Conservation (phyloP, 2,329 filamentous ascomycete genomes). For the Trichoderma atrobrunneum region DNA sequence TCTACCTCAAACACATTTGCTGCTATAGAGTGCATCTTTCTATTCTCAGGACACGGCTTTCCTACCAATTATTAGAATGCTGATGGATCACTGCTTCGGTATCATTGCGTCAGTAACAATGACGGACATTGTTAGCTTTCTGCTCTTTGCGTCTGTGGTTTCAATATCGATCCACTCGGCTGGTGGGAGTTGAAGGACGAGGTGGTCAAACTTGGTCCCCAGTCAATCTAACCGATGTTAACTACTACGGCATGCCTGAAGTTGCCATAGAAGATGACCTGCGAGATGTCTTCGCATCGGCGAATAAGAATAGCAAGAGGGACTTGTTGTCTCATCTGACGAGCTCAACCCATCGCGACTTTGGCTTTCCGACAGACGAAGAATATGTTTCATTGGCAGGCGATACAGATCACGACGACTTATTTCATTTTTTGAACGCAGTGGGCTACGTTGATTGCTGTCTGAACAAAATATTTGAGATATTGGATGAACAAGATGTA, state of each 20-base stretch:
- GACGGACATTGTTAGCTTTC: too few relatives aligned
- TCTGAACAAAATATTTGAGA: conserved; percentile 31
- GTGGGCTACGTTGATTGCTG: conserved; percentile 33
- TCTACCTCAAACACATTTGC: too few relatives aligned
- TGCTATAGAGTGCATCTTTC: too few relatives aligned
- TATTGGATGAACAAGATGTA: conserved; percentile 33
- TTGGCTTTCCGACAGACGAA: conserved; percentile 24
- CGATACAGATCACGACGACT: conserved; percentile 29
- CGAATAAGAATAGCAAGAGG: conserved; percentile 28
- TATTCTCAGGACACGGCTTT: too few relatives aligned
- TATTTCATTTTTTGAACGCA: conserved; percentile 34
- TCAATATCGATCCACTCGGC: conserved; percentile 22
- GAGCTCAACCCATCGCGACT: conserved; percentile 37
- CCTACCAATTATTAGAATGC: too few relatives aligned
- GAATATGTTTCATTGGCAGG: conserved; percentile 23
- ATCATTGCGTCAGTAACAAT: too few relatives aligned
- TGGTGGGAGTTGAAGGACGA: conserved; percentile 32
- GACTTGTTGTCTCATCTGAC: conserved; percentile 37
- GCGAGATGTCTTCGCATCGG: conserved; percentile 28
- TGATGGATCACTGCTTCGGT: too few relatives aligned
- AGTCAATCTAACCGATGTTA: conserved; percentile 32
- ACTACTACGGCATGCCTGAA: conserved; percentile 37
- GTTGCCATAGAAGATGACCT: conserved; percentile 34
- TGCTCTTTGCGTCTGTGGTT: too few relatives aligned
- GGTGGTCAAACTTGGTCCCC: conserved; percentile 31